Evolutionary conservation across 2,329 filamentous ascomycete species (phyloP).

Genomic region (Anthostomella pinea): DNA sequence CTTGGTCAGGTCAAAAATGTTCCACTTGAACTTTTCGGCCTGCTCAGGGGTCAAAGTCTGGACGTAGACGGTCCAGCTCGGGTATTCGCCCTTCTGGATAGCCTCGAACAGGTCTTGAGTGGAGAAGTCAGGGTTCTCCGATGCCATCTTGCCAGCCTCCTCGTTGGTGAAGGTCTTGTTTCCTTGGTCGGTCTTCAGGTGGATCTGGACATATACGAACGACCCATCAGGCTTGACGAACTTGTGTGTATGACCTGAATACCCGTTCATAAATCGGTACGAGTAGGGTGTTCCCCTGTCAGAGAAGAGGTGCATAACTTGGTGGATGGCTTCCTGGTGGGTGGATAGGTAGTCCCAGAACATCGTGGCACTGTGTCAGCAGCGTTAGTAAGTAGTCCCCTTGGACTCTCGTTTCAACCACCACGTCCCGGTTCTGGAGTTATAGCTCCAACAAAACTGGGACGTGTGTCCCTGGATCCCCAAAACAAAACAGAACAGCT

Average conservation of each 20-base stretch:
- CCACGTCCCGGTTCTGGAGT: no score
- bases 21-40: constrained; percentile 47
- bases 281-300: constrained; percentile 64
- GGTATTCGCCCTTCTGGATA: constrained; percentile 58
- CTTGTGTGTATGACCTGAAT: constrained; percentile 67
- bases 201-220: constrained; percentile 64
- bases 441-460: no score
- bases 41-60: constrained; percentile 56
- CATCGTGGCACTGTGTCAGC: constrained; percentile 50
- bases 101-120: constrained; percentile 62
- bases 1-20: constrained; percentile 68
- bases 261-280: constrained; percentile 65
- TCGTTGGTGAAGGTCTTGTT: constrained; percentile 56
- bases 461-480: no score
- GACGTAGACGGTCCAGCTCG: constrained; percentile 63
- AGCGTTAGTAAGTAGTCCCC: no score
- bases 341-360: constrained; percentile 65
- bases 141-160: constrained; percentile 53
- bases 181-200: constrained; percentile 61
- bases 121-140: constrained; percentile 50
- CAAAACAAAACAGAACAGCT: no score
- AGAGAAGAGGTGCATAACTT: constrained; percentile 63
- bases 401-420: no score
- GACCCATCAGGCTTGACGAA: constrained; percentile 62
- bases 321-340: constrained; percentile 61